Evolutionary conservation across 306 rosid genomes (phyloP).

Genomic region (Vigna trinervia): DNA sequence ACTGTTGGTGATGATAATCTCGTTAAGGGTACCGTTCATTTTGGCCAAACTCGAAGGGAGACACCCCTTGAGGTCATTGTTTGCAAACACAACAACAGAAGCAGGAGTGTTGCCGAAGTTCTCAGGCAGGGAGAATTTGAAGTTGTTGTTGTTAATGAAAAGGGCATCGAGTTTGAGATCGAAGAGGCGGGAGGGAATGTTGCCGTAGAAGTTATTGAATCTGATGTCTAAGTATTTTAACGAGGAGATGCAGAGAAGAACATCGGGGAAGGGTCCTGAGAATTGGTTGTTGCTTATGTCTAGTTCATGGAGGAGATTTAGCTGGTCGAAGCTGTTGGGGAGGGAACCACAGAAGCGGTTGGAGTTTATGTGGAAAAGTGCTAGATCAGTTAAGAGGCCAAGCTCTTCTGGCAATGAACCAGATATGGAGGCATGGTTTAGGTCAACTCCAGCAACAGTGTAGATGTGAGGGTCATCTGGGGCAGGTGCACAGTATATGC

Average conservation of each 20-base stretch:
- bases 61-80: slow-evolving; percentile 66
- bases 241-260: slow-evolving; percentile 53
- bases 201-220: slow-evolving; percentile 67
- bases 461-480: slow-evolving; percentile 60
- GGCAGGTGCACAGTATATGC: slow-evolving; percentile 79
- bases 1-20: slow-evolving; percentile 66
- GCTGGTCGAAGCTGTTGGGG: slow-evolving; percentile 53
- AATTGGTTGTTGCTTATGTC: slow-evolving; percentile 81
- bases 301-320: slow-evolving; percentile 64
- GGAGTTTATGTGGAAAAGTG: slow-evolving; percentile 84
- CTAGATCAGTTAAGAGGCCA: slow-evolving; percentile 71
- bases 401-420: slow-evolving; percentile 79
- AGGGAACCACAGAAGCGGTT: slow-evolving; percentile 75
- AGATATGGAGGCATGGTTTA: slow-evolving; percentile 70
- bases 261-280: slow-evolving; percentile 69
- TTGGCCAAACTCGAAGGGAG: slow-evolving; percentile 63
- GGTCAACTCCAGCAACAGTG: slow-evolving; percentile 91
- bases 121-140: slow-evolving; percentile 59
- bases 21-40: slow-evolving; percentile 69
- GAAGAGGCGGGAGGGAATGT: slow-evolving; percentile 62
- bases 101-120: slow-evolving; percentile 66
- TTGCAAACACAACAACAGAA: slow-evolving; percentile 79
- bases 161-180: slow-evolving; percentile 76
- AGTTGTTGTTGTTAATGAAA: slow-evolving; percentile 78
- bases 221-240: slow-evolving; percentile 73